Evolutionary conservation across 2,329 filamentous ascomycete genomes (phyloP).

Genomic region (Whalleya microplaca): DNA sequence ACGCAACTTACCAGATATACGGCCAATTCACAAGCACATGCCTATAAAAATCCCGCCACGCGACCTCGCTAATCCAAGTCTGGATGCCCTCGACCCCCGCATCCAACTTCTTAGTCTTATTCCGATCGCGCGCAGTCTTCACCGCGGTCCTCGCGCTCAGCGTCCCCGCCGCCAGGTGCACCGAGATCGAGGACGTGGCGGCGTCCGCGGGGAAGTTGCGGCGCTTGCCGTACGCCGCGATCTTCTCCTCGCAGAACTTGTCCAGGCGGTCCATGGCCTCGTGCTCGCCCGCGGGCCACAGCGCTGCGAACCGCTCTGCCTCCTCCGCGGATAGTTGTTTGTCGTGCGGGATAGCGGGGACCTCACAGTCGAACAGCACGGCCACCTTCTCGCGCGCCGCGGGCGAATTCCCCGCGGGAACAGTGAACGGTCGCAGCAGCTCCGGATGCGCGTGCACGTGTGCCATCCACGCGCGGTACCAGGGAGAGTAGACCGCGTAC

Average conservation of each 20-base stretch:
- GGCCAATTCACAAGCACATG: conserved; percentile 87
- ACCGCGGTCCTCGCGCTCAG: conserved; percentile 70
- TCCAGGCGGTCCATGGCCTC: conserved; percentile 67
- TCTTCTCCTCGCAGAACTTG: conserved; percentile 69
- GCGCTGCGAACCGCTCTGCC: conserved; percentile 54
- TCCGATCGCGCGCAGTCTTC: conserved; percentile 58
- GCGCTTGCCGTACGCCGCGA: conserved; percentile 62
- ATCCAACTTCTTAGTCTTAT: conserved; percentile 64
- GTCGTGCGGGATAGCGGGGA: conserved; percentile 65
- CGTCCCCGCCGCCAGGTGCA: conserved; percentile 70
- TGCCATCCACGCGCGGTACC: conserved; percentile 77
- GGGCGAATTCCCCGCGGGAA: conserved; percentile 59
- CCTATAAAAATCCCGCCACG: conserved; percentile 88
- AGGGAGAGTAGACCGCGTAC: conserved; percentile 83
- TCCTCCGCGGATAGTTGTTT: conserved; percentile 66
- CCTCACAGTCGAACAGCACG: conserved; percentile 55
- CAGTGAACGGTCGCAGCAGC: conserved; percentile 64
- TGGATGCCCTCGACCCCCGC: conserved; percentile 67
- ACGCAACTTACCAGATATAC: conserved; percentile 66
- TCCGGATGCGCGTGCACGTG: conserved; percentile 72
- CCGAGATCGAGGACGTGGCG: conserved; percentile 70
- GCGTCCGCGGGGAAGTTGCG: conserved; percentile 69
- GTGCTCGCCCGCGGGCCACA: conserved; percentile 79
- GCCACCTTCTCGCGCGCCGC: conserved; percentile 42
- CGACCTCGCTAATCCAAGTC: conserved; percentile 80